Conservation (phyloP, 345 rosid species). For the Isatis tinctoria region DNA sequence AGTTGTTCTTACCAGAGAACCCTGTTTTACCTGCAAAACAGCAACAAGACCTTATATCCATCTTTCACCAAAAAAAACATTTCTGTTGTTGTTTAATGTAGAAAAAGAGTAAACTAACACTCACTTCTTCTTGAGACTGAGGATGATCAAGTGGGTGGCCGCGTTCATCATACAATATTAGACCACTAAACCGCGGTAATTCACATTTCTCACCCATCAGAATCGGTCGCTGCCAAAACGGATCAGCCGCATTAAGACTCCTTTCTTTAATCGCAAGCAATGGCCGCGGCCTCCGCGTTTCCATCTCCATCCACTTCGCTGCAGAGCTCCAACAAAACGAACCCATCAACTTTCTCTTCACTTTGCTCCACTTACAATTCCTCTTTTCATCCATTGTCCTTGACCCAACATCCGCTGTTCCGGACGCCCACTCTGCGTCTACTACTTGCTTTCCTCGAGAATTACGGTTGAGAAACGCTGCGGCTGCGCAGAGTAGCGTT, state of each 20-base stretch:
- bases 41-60: neutral
- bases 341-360: conserved; percentile 46
- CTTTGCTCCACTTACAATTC: conserved; percentile 34
- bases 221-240: conserved; percentile 79
- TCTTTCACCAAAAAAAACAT: neutral
- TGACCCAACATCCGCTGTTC: neutral
- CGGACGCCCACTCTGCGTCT: conserved; percentile 25
- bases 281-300: neutral
- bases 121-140: conserved; percentile 19
- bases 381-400: conserved; percentile 15
- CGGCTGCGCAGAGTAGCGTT: conserved; percentile 42
- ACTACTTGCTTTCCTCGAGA: conserved; percentile 37
- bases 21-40: conserved; percentile 37
- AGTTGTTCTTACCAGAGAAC: conserved; percentile 39
- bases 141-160: conserved; percentile 47
- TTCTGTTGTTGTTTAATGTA: neutral
- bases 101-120: neutral
- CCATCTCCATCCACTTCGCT: conserved; percentile 46
- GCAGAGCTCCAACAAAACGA: conserved; percentile 75
- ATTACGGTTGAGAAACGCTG: conserved; percentile 32
- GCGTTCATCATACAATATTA: conserved; percentile 66
- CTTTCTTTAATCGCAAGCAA: conserved; percentile 35
- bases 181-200: conserved; percentile 70
- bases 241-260: conserved; percentile 56
- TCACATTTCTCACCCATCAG: conserved; percentile 89